Conservation (phyloP, 2,329 filamentous ascomycete species). For the Alternaria viburni region DNA sequence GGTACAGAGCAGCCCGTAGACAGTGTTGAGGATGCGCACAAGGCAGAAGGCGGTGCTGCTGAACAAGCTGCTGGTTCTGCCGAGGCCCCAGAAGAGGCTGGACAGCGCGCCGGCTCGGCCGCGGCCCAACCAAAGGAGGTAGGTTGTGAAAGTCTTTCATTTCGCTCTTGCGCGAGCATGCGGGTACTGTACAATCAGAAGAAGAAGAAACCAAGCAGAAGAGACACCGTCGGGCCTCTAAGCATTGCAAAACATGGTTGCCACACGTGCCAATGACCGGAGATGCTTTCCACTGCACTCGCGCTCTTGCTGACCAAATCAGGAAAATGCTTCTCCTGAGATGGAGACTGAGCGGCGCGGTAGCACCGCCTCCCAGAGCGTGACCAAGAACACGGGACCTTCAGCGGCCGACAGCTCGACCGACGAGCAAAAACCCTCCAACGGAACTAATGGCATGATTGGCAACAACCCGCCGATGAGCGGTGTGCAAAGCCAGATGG, state of each 20-base stretch:
- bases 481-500: conserved; percentile 41
- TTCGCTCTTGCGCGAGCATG: conserved; percentile 1
- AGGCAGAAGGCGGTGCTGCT: conserved; percentile 13
- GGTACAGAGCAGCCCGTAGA: conserved; percentile 36
- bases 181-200: conserved; percentile 10
- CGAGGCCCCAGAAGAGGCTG: conserved; percentile 17
- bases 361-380: conserved; percentile 23
- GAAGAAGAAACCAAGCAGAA: conserved; percentile 1
- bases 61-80: conserved; percentile 16
- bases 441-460: conserved; percentile 23
- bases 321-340: conserved; percentile 22
- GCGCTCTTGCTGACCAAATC: conserved; percentile 20
- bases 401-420: conserved; percentile 23
- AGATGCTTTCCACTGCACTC: conserved; percentile 9
- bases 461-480: conserved; percentile 35
- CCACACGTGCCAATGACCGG: conserved; percentile 29
- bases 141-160: conserved; percentile 20
- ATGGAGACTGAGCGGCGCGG: conserved; percentile 21
- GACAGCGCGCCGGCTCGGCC: conserved; percentile 24
- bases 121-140: conserved; percentile 31
- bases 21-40: conserved; percentile 34
- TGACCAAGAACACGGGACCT: conserved; percentile 24
- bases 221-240: conserved; percentile 8
- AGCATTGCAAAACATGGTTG: conserved; percentile 28
- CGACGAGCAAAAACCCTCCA: conserved; percentile 24